Evolutionary conservation across 352 stramenopile genomes (phyloP).

Genomic region (Chrysophaeum taylorii): DNA sequence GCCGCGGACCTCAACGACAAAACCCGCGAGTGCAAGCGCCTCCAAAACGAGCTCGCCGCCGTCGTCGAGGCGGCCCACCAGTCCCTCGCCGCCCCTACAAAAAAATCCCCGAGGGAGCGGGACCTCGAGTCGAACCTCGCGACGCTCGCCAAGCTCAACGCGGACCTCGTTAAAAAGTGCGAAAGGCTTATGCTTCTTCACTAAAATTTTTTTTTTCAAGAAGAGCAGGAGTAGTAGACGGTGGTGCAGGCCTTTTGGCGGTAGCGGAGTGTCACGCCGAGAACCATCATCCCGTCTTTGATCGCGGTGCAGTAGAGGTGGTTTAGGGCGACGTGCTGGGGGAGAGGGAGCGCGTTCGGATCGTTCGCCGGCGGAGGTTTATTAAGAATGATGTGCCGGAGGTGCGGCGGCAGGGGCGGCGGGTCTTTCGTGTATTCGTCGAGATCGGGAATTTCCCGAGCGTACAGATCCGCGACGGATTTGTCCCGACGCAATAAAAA

Average conservation of each 20-base stretch:
- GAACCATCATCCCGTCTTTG: conserved; percentile 97
- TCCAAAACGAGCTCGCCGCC: too few relatives aligned
- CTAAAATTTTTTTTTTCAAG: not conserved
- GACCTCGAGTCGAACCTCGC: too few relatives aligned
- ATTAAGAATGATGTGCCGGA: conserved; percentile 99
- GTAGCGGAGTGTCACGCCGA: conserved; percentile 92
- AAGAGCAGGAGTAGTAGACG: conserved; percentile 78
- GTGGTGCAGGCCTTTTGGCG: conserved; percentile 96
- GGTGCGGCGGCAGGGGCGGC: conserved; percentile 88
- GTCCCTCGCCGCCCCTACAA: too few relatives aligned
- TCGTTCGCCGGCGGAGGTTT: conserved; percentile 89
- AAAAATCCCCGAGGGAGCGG: too few relatives aligned
- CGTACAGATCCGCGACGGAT: conserved; percentile 74
- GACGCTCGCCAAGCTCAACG: too few relatives aligned
- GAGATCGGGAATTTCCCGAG: conserved; percentile 88
- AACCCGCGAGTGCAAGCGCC: too few relatives aligned
- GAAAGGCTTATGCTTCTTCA: not conserved
- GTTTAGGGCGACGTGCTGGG: conserved; percentile 96
- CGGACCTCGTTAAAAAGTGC: not conserved
- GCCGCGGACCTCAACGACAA: too few relatives aligned
- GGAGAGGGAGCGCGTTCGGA: conserved; percentile 82
- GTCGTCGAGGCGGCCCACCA: too few relatives aligned
- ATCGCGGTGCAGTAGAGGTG: conserved; percentile 96
- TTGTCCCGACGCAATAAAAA: conserved; percentile 30
- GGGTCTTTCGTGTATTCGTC: conserved; percentile 99